These are phyloP conservation scores for Megacollybia marginata DNA, from an alignment of 768 basidiomycete species.

Conservation along the genomic window DNA sequence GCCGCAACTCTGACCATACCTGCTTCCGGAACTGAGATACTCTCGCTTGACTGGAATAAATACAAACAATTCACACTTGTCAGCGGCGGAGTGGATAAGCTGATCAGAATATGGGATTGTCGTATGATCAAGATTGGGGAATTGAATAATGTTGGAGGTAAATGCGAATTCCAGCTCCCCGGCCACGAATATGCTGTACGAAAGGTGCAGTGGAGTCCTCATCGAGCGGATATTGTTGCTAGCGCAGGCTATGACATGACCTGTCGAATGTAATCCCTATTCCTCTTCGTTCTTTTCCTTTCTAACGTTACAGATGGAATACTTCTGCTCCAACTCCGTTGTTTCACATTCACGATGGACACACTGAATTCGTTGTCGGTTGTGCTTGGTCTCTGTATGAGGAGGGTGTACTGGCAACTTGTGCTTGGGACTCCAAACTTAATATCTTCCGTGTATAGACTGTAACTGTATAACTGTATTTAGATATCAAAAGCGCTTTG, in stretches of 20 bases:
- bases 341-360: constrained; percentile 71
- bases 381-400: constrained; percentile 91
- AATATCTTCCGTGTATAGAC: constrained; percentile 56
- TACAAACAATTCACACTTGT: constrained; percentile 75
- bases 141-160: constrained; percentile 55
- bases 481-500: neutral
- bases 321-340: constrained; percentile 46
- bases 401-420: constrained; percentile 79
- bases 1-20: constrained; percentile 72
- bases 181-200: constrained; percentile 91
- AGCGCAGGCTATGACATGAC: constrained; percentile 91
- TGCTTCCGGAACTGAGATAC: constrained; percentile 70
- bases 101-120: constrained; percentile 77
- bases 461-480: neutral
- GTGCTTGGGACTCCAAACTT: constrained; percentile 86
- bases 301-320: constrained; percentile 52
- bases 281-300: constrained; percentile 3
- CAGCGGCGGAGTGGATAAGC: constrained; percentile 73
- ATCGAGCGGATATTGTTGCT: constrained; percentile 62
- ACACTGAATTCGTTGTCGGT: constrained; percentile 93
- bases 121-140: constrained; percentile 67
- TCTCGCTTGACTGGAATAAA: constrained; percentile 90
- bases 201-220: constrained; percentile 86
- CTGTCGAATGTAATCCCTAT: constrained; percentile 66
- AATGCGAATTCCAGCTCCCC: constrained; percentile 60